Evolutionary conservation across 208 protist genomes (phyloP).

Genomic region (Leishmania lainsoni): DNA sequence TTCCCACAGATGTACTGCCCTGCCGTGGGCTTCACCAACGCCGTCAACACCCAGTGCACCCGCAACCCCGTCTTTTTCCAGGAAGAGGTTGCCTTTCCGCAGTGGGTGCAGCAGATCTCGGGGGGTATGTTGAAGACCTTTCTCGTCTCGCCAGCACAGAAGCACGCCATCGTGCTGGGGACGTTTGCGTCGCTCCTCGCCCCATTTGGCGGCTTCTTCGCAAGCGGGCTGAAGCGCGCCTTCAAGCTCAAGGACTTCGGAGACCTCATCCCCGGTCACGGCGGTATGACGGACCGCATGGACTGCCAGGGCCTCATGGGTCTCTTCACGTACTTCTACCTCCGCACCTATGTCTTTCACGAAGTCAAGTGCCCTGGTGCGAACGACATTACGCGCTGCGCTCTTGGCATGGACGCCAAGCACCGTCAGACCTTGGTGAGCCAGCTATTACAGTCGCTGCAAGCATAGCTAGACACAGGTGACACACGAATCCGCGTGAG

Average conservation of each 20-base stretch:
- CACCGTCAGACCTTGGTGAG: constrained; percentile 46
- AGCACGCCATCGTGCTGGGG: constrained; percentile 95
- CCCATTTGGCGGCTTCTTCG: constrained; percentile 99
- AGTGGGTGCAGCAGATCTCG: constrained; percentile 58
- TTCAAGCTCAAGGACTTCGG: constrained; percentile 99
- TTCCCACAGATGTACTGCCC: constrained; percentile 91
- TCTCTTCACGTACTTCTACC: constrained; percentile 91
- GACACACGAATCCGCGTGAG: not conserved
- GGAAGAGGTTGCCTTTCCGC: constrained; percentile 54
- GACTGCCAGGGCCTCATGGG: constrained; percentile 98
- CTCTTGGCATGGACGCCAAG: constrained; percentile 37
- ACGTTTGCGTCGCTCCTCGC: constrained; percentile 96
- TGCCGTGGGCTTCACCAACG: constrained; percentile 66
- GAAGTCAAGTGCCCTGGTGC: constrained; percentile 51
- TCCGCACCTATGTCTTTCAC: constrained; percentile 76
- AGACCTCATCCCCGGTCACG: constrained; percentile 97
- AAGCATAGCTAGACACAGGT: constrained; percentile 8
- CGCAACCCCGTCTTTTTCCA: constrained; percentile 80
- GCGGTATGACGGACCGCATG: constrained; percentile 98
- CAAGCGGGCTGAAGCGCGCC: constrained; percentile 97
- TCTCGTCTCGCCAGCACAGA: constrained; percentile 79
- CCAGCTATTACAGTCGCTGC: constrained; percentile 42
- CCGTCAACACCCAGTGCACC: constrained; percentile 52
- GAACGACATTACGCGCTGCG: constrained; percentile 56
- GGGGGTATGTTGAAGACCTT: constrained; percentile 48